Percentiles rank a stretch among this genome's conserved stretches.
These are phyloP conservation scores for Solanum tarapatanum DNA, from an alignment of 257 asterid species.

Conservation along the genomic window DNA sequence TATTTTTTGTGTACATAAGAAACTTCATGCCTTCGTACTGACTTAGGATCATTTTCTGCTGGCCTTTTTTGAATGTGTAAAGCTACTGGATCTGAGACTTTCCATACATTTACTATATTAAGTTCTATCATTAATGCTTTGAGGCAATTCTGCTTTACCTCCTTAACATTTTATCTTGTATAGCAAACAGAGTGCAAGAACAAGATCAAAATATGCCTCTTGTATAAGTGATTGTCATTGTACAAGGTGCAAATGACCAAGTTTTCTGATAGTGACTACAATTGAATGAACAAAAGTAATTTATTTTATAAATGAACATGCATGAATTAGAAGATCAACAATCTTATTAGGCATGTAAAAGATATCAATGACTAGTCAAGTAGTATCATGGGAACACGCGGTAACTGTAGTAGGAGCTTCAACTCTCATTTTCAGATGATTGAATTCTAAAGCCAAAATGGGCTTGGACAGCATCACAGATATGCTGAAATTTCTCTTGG, in stretches of 20 bases:
- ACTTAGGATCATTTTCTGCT: not conserved
- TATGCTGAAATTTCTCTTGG: conserved; percentile 49
- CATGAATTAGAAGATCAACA: not conserved
- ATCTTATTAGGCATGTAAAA: not conserved
- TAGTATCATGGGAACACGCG: not conserved
- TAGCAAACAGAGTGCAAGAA: not conserved
- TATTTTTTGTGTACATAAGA: not conserved
- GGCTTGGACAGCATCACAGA: conserved; percentile 81
- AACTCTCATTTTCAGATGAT: conserved; percentile 61
- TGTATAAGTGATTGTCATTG: not conserved
- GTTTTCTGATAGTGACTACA: not conserved
- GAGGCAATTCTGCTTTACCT: not conserved
- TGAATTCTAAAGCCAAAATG: conserved; percentile 64
- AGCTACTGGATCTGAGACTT: not conserved
- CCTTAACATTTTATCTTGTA: not conserved
- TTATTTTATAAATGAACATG: not conserved
- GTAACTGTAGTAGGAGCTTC: conserved; percentile 63
- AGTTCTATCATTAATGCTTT: not conserved
- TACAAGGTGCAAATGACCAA: not conserved
- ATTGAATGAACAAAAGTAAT: not conserved
- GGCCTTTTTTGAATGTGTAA: not conserved
- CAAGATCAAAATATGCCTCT: not conserved
- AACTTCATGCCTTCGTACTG: not conserved
- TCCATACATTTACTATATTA: not conserved
- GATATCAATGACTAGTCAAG: not conserved